phyloP scores from a whole-genome alignment of 1,139 yeast species.

The Taphrina wiesneri region DNA sequence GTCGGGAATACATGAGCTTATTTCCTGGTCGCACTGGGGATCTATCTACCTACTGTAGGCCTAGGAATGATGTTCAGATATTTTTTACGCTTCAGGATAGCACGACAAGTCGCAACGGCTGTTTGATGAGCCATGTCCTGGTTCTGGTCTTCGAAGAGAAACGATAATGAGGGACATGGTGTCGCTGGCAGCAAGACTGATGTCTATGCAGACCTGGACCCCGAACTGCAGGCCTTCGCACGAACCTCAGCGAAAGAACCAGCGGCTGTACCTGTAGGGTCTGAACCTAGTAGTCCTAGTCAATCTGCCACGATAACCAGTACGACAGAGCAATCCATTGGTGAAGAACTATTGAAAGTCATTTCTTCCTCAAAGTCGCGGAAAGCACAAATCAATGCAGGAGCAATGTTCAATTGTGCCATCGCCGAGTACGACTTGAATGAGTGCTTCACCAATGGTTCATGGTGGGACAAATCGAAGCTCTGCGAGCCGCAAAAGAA shows the following conservation, averaged over 20 bases:
- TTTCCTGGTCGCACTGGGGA: background rate
- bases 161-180: background rate
- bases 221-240: constrained; percentile 22
- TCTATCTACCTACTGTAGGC: background rate
- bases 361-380: constrained; percentile 11
- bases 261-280: background rate
- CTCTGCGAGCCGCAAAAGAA: constrained; percentile 27
- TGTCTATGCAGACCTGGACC: constrained; percentile 22
- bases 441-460: constrained; percentile 21
- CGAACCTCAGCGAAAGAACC: background rate
- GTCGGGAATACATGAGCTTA: background rate
- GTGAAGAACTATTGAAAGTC: background rate
- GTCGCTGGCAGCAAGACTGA: background rate
- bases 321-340: background rate
- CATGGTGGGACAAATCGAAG: constrained; percentile 32
- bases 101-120: background rate
- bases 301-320: background rate
- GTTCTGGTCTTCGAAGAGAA: constrained; percentile 23
- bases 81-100: background rate
- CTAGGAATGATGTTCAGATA: background rate
- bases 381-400: constrained; percentile 21
- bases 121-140: constrained; percentile 15
- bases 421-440: constrained; percentile 28
- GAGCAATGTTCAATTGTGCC: constrained; percentile 32
- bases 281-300: background rate